Evolutionary conservation across 2,329 filamentous ascomycete species (phyloP).

Genomic region (Seiridium cupressi): DNA sequence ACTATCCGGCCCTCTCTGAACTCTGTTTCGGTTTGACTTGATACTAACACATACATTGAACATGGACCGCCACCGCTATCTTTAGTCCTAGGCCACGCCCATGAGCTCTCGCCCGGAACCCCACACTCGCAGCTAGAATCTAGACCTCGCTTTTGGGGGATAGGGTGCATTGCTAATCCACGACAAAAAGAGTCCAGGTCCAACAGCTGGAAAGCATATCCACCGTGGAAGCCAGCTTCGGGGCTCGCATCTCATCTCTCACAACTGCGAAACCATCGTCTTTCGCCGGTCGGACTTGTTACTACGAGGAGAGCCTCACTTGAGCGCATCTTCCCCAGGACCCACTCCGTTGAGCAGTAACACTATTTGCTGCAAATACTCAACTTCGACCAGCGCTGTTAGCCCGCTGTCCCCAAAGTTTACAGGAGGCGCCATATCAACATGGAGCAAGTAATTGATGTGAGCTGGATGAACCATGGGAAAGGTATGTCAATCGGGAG

Average conservation of each 20-base stretch:
- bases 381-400: background rate
- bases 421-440: background rate
- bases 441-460: conserved; percentile 84
- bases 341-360: background rate
- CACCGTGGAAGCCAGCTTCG: too few relatives aligned
- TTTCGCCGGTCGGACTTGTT: background rate
- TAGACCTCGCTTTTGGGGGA: conserved; percentile 1
- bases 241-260: background rate
- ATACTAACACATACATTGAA: background rate
- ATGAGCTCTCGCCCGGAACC: background rate
- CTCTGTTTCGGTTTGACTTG: background rate
- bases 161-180: background rate
- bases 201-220: background rate
- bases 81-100: background rate
- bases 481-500: conserved; percentile 60
- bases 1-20: background rate
- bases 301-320: background rate
- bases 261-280: background rate
- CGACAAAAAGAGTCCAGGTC: background rate
- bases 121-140: conserved; percentile 3
- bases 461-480: conserved; percentile 85
- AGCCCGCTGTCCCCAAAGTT: background rate
- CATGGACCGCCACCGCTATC: conserved; percentile 2
- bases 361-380: background rate
- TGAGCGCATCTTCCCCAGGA: conserved; percentile 3